These are phyloP conservation scores for Aquanectria penicillioides DNA, from an alignment of 2,329 filamentous ascomycete genomes.

Conservation along the genomic window DNA sequence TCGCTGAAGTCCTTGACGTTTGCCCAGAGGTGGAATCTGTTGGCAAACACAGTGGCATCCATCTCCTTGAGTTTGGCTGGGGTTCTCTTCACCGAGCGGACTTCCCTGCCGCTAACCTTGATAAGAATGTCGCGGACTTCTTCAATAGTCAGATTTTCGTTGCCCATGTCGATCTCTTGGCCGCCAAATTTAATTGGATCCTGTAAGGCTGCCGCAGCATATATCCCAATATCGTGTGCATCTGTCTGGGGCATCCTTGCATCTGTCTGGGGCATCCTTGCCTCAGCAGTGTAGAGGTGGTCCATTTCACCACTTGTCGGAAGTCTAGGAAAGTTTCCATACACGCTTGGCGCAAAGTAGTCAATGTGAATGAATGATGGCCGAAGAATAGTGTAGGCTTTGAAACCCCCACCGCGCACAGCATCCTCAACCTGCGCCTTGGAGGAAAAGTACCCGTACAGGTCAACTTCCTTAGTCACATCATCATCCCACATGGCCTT, in stretches of 20 bases:
- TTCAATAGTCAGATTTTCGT: slow-evolving; percentile 43
- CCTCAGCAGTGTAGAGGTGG: slow-evolving; percentile 33
- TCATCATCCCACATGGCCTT: slow-evolving; percentile 39
- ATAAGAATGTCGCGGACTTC: slow-evolving; percentile 42
- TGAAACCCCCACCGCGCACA: slow-evolving; percentile 42
- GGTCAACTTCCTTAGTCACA: not conserved
- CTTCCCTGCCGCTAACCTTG: slow-evolving; percentile 44
- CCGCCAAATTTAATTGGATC: slow-evolving; percentile 43
- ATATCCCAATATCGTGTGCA: slow-evolving; percentile 44
- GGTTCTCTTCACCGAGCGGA: slow-evolving; percentile 33
- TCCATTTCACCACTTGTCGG: slow-evolving; percentile 41
- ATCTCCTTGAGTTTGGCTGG: slow-evolving; percentile 13
- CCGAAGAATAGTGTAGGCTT: slow-evolving; percentile 47
- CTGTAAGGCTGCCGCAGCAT: slow-evolving; percentile 45
- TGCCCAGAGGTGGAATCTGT: slow-evolving; percentile 27
- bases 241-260: slow-evolving; percentile 3
- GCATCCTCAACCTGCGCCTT: slow-evolving; percentile 50
- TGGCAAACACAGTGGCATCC: slow-evolving; percentile 4
- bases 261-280: slow-evolving; percentile 42
- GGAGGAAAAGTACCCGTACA: slow-evolving; percentile 48
- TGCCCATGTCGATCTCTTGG: slow-evolving; percentile 44
- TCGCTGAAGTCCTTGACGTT: slow-evolving; percentile 18
- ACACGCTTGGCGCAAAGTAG: slow-evolving; percentile 34
- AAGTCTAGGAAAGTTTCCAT: slow-evolving; percentile 44
- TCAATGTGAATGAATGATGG: slow-evolving; percentile 44